A percentile compares a stretch with the other conserved stretches of the same genome.
phyloP scores from a whole-genome alignment of 306 rosid genomes.

The Casuarina glauca region DNA sequence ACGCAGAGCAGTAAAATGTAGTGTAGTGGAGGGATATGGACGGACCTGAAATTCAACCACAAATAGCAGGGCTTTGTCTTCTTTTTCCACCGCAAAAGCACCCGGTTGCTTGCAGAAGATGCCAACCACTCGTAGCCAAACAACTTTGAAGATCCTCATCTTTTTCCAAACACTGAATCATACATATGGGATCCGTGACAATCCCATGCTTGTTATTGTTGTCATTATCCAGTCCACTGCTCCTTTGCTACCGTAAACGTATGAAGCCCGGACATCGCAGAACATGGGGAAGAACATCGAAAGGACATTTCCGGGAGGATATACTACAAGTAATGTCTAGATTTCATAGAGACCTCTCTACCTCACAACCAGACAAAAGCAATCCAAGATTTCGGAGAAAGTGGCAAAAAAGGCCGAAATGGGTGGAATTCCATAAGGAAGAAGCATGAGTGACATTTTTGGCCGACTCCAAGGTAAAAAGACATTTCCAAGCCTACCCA shows the following conservation, averaged over 20 bases:
- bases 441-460: conserved; percentile 28
- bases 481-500: not conserved
- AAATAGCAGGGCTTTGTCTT: conserved; percentile 28
- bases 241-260: too few relatives aligned
- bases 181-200: conserved; percentile 42
- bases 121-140: conserved; percentile 53
- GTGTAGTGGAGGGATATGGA: not conserved
- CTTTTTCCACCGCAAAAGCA: conserved; percentile 25
- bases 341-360: not conserved
- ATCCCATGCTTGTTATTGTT: not conserved
- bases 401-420: not conserved
- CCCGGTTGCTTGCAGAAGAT: conserved; percentile 30
- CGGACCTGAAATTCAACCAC: conserved; percentile 29
- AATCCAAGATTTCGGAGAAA: conserved; percentile 5
- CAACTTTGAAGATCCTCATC: conserved; percentile 37
- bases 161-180: conserved; percentile 25
- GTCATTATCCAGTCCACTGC: not conserved
- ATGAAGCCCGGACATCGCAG: too few relatives aligned
- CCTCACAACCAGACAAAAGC: not conserved
- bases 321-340: not conserved
- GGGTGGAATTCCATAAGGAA: conserved; percentile 24
- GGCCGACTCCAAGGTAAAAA: conserved; percentile 23
- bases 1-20: conserved; percentile 18
- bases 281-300: too few relatives aligned
- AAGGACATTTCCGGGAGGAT: not conserved